Percentiles rank a stretch among this genome's conserved stretches.
These are phyloP conservation scores for Mikania micrantha DNA, from an alignment of 129 eudicot genomes.

Conservation along the genomic window DNA sequence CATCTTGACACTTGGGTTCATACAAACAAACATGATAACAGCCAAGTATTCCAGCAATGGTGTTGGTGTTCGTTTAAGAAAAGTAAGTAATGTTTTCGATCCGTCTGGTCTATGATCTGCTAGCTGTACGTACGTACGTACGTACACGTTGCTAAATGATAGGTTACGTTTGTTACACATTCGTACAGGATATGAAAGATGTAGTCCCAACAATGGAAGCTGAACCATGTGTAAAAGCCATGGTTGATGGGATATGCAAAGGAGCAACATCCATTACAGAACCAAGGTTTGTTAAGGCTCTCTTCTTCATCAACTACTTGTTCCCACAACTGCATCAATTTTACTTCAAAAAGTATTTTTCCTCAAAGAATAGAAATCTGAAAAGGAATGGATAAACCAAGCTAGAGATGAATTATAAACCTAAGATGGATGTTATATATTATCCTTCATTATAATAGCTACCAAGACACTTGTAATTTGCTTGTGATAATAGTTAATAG, in stretches of 20 bases:
- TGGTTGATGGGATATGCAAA: slow-evolving; percentile 28
- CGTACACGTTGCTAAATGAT: not conserved
- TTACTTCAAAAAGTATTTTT: slow-evolving; percentile 10
- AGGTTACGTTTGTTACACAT: not conserved
- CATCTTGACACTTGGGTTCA: slow-evolving; percentile 25
- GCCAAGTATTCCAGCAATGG: slow-evolving; percentile 15
- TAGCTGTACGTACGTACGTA: no score
- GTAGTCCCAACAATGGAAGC: slow-evolving; percentile 22
- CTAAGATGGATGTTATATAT: no score
- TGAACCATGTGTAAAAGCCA: slow-evolving; percentile 27
- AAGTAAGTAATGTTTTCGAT: not conserved
- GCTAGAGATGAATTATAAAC: no score
- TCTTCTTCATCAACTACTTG: slow-evolving; percentile 22
- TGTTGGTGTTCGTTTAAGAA: slow-evolving; percentile 3
- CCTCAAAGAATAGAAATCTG: not conserved
- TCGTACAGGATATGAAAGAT: slow-evolving; percentile 6
- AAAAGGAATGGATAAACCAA: not conserved
- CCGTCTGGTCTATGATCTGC: not conserved
- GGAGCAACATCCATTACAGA: slow-evolving; percentile 28
- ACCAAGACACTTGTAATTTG: no score
- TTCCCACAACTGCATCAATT: slow-evolving; percentile 24
- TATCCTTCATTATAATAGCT: no score
- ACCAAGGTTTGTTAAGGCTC: slow-evolving; percentile 20
- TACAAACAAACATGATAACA: not conserved
- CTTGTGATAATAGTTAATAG: no score